Percentiles rank a stretch among this genome's conserved stretches.
These are phyloP conservation scores for Cryphonectria japonica DNA, from an alignment of 2,329 filamentous ascomycete genomes.

Conservation along the genomic window DNA sequence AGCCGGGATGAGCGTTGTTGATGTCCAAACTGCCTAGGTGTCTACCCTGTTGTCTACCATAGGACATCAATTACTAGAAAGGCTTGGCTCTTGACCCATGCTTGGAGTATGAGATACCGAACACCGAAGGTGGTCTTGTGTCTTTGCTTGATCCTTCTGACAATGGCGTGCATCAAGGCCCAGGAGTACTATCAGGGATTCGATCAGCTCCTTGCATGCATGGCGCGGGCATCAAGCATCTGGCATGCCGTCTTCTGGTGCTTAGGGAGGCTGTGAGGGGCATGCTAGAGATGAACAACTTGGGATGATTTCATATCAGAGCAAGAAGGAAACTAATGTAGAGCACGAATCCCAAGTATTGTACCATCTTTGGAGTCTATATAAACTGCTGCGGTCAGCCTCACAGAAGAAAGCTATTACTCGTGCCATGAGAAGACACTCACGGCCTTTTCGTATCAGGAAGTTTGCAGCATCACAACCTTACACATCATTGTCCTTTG, in stretches of 20 bases:
- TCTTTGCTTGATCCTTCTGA: background rate
- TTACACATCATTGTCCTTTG: background rate
- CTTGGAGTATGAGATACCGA: background rate
- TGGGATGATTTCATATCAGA: background rate
- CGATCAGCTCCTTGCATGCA: background rate
- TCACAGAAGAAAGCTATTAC: background rate
- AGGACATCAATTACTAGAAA: background rate
- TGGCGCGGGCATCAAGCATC: background rate
- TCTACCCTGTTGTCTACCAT: background rate
- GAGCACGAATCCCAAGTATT: background rate
- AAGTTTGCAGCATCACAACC: background rate
- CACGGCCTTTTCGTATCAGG: background rate
- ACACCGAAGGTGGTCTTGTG: slow-evolving; percentile 5
- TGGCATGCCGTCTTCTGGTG: background rate
- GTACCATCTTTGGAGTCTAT: background rate
- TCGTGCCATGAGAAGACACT: background rate
- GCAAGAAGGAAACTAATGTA: background rate
- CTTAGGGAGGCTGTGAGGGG: background rate
- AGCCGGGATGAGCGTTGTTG: background rate
- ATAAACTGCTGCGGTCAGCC: background rate
- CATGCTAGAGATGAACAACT: background rate
- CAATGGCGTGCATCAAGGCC: background rate
- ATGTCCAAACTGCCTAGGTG: background rate
- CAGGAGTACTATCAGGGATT: background rate
- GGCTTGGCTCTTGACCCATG: background rate